A percentile compares a stretch with the other conserved stretches of the same genome.
These are phyloP conservation scores for Beauveria caledonica DNA, from an alignment of 2,329 filamentous ascomycete genomes.

Conservation along the genomic window DNA sequence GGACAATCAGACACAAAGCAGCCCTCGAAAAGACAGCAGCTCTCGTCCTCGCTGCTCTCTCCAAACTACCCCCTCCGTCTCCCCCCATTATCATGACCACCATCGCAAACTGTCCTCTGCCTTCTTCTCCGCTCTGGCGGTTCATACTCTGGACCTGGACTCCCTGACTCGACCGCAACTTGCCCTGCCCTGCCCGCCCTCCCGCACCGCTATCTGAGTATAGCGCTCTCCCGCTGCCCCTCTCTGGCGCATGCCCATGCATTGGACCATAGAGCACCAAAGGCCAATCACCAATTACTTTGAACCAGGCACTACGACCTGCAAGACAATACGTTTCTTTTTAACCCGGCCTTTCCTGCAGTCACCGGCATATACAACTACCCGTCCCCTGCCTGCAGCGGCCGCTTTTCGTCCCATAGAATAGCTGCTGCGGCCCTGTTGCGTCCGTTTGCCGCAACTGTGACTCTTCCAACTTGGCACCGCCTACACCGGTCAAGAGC, in stretches of 20 bases:
- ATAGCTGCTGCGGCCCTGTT: not conserved
- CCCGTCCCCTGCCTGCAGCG: not conserved
- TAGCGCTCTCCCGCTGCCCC: constrained; percentile 2
- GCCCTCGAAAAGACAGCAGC: not conserved
- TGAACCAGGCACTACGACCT: constrained; percentile 4
- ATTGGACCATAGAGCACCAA: constrained; percentile 5
- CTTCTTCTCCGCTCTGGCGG: constrained; percentile 11
- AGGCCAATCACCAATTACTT: constrained; percentile 9
- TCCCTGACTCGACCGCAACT: constrained; percentile 9
- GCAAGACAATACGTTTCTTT: constrained; percentile 4
- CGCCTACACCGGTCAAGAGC: not conserved
- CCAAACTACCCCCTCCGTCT: not conserved
- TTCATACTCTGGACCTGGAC: constrained; percentile 11
- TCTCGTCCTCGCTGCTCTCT: not conserved
- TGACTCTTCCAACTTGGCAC: constrained; percentile 1
- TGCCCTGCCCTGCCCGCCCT: not conserved
- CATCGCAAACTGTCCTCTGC: constrained; percentile 3
- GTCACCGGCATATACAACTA: not conserved
- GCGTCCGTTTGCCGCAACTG: not conserved
- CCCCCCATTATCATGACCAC: constrained; percentile 6
- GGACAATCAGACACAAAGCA: not conserved
- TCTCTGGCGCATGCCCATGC: constrained; percentile 10
- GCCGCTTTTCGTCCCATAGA: not conserved
- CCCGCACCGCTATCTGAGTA: not conserved
- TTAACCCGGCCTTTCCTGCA: not conserved